A percentile compares a stretch with the other conserved stretches of the same genome.
These are phyloP conservation scores for Gaertneriomyces semiglobifer DNA, from an alignment of 192 early-diverging fungal species.

Conservation along the genomic window DNA sequence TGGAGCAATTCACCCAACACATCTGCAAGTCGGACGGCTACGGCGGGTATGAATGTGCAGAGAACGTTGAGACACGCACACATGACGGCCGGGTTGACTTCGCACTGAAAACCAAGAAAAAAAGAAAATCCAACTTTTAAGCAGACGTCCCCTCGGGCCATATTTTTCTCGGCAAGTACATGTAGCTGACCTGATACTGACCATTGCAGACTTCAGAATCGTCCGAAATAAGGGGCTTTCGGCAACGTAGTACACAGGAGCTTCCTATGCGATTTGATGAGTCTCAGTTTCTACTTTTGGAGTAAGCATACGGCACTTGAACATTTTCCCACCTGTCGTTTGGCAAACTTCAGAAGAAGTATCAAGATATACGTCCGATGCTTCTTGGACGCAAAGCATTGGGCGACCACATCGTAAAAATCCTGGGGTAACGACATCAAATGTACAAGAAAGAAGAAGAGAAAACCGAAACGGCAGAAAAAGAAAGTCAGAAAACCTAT, in stretches of 20 bases:
- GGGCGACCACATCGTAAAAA: conserved; percentile 17
- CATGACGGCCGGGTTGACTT: conserved; percentile 18
- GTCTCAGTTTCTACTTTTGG: no score
- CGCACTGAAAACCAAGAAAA: neutral
- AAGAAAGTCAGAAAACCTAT: neutral
- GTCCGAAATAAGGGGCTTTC: conserved; percentile 22
- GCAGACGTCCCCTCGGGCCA: neutral
- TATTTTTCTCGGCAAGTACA: neutral
- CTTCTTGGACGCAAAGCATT: conserved; percentile 1
- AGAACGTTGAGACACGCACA: conserved; percentile 11
- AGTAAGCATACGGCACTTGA: neutral
- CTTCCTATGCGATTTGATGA: conserved; percentile 7
- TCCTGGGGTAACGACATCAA: conserved; percentile 2
- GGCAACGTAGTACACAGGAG: conserved; percentile 10
- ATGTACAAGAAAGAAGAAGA: neutral
- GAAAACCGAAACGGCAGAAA: neutral
- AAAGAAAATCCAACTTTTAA: neutral
- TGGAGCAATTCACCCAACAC: conserved; percentile 8
- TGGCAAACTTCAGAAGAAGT: conserved; percentile 12
- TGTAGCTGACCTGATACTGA: neutral
- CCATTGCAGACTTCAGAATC: conserved; percentile 23
- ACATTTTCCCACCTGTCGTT: conserved; percentile 7
- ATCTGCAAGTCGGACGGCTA: conserved; percentile 9
- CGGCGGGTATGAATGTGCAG: conserved; percentile 8
- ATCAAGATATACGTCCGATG: conserved; percentile 16